phyloP scores from a whole-genome alignment of 495 filamentous ascomycete species.

The Penicillium tannophilum region DNA sequence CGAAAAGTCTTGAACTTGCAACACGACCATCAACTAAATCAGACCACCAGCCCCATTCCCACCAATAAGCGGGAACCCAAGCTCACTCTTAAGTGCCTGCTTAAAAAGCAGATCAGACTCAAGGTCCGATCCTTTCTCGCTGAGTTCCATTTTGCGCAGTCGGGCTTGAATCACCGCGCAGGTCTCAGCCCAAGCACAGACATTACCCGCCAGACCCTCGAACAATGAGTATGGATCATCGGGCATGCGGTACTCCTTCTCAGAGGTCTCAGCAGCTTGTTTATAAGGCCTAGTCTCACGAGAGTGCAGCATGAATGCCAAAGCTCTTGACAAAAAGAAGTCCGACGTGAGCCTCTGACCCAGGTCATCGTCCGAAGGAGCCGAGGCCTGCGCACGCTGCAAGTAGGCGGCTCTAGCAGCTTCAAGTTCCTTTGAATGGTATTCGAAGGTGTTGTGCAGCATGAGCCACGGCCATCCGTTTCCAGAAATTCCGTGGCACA shows the following conservation, averaged over 20 bases:
- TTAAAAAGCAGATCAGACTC: slow-evolving; percentile 20
- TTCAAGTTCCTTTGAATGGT: slow-evolving; percentile 24
- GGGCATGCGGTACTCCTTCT: slow-evolving; percentile 43
- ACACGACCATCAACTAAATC: slow-evolving; percentile 9
- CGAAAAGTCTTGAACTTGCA: no score
- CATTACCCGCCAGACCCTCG: slow-evolving; percentile 48
- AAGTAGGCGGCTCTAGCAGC: slow-evolving; percentile 26
- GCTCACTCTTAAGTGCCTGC: slow-evolving; percentile 20
- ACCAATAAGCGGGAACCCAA: slow-evolving; percentile 38
- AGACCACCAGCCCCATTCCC: slow-evolving; percentile 33
- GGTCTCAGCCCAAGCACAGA: slow-evolving; percentile 52
- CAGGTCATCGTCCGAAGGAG: slow-evolving; percentile 3
- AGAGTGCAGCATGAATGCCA: slow-evolving; percentile 45
- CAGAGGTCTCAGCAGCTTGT: slow-evolving; percentile 8
- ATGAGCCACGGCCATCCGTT: slow-evolving; percentile 47
- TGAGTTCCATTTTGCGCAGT: slow-evolving; percentile 38
- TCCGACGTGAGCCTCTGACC: slow-evolving; percentile 32
- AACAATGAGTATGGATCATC: slow-evolving; percentile 47
- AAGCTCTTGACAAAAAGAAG: slow-evolving; percentile 44
- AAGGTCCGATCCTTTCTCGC: slow-evolving; percentile 15
- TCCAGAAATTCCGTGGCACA: slow-evolving; percentile 52
- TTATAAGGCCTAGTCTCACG: slow-evolving; percentile 46
- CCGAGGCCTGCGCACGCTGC: slow-evolving; percentile 14
- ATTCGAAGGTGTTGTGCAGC: slow-evolving; percentile 39
- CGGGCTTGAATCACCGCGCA: slow-evolving; percentile 40